A percentile compares a stretch with the other conserved stretches of the same genome.
Evolutionary conservation across 1,284 basidiomycete species (phyloP).

Genomic region (Leccinum pallidistipes): DNA sequence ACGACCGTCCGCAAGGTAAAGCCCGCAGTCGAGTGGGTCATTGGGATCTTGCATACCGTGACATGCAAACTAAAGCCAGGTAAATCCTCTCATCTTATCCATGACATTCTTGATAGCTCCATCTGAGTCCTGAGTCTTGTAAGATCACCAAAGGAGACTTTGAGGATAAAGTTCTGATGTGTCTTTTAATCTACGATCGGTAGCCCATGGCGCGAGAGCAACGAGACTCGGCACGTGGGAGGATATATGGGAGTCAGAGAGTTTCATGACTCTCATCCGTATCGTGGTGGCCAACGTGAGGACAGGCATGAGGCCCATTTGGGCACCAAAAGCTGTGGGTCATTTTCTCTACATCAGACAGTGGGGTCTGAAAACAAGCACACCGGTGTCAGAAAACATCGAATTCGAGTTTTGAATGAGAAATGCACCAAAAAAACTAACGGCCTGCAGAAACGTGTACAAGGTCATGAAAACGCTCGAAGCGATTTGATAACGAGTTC

Average conservation of each 20-base stretch:
- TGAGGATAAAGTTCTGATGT: not conserved
- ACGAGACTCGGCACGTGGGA: not conserved
- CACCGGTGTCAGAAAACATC: not conserved
- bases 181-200: not conserved
- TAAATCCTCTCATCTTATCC: not conserved
- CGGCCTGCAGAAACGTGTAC: not conserved
- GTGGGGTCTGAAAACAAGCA: not conserved
- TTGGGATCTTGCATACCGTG: not conserved
- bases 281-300: not conserved
- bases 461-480: not conserved
- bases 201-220: not conserved
- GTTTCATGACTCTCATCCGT: not conserved
- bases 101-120: not conserved
- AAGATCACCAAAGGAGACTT: not conserved
- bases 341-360: not conserved
- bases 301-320: not conserved
- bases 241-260: not conserved
- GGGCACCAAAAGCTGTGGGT: not conserved
- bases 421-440: not conserved
- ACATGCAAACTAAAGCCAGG: not conserved
- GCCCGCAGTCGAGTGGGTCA: not conserved
- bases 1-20: not conserved
- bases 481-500: not conserved
- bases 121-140: not conserved
- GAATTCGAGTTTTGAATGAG: not conserved